phyloP scores from a whole-genome alignment of 2,329 filamentous ascomycete species.

The Paraconiothyrium sp. region DNA sequence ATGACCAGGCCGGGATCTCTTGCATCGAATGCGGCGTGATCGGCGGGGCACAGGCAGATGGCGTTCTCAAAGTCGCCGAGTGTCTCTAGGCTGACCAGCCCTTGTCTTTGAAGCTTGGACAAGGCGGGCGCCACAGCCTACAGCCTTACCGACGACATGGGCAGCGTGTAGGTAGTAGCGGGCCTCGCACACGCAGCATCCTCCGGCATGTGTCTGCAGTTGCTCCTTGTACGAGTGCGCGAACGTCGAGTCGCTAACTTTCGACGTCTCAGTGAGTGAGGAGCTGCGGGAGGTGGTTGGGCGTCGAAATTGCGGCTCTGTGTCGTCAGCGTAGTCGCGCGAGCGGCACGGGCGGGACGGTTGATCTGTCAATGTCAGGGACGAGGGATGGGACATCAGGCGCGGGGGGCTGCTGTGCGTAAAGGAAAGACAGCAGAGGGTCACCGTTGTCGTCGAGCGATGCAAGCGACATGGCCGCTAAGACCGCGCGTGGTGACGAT shows the following conservation, averaged over 20 bases:
- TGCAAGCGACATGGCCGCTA: constrained; percentile 10
- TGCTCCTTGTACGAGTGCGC: constrained; percentile 8
- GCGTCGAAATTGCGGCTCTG: constrained; percentile 4
- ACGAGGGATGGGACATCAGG: constrained; percentile 12
- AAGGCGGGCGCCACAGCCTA: background rate
- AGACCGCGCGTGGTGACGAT: no score
- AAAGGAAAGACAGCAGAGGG: constrained; percentile 9
- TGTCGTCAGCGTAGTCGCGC: background rate
- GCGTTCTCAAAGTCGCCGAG: constrained; percentile 6
- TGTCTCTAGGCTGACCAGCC: constrained; percentile 1
- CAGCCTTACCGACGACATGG: background rate
- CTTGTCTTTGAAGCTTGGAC: constrained; percentile 5
- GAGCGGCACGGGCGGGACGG: constrained; percentile 7
- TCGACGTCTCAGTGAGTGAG: constrained; percentile 3
- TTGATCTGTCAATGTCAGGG: constrained; percentile 10
- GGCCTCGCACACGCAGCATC: constrained; percentile 5
- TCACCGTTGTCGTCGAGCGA: constrained; percentile 10
- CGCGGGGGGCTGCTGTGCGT: constrained; percentile 5
- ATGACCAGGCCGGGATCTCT: constrained; percentile 8
- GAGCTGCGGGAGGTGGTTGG: constrained; percentile 10
- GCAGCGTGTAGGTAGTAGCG: constrained; percentile 4
- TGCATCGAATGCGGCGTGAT: constrained; percentile 3
- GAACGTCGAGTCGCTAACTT: constrained; percentile 9
- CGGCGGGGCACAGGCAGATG: constrained; percentile 5
- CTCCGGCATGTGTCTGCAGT: constrained; percentile 1